Evolutionary conservation across 768 basidiomycete genomes (phyloP), one percentile per base, ranked within the genome.

Genomic region (Cystofilobasidium ferigula): DNA sequence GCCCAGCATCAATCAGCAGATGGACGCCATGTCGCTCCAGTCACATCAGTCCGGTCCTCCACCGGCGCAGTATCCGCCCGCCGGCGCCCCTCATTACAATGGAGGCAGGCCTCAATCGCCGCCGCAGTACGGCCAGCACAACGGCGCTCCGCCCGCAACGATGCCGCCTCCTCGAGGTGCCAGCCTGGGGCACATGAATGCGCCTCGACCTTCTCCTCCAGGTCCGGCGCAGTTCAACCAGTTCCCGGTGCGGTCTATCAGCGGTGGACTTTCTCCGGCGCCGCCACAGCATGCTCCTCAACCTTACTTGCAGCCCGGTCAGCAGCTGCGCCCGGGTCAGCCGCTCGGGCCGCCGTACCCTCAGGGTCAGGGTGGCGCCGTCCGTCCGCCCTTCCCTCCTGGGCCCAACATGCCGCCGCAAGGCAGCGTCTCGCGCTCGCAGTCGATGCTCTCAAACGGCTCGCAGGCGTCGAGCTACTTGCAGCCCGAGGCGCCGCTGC

Each of bases 21-120:
- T 64, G 63, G 58, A 64, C 45, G 16, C 56, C 14, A 58, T 64
- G 63, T 58, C 57, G 57, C 57, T 64, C 12, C 54, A 28, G 38
- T 30, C 38, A 22, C 26, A 42, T 43, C 36, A 32, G 28, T 60
- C 38, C 28, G 22, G 40, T 16, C 58, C 34, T 13, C 16, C 40
- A 18, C 42, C 40, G 10, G 3, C 24, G 47, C 47, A 24, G 3
- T 13, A 3, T 30, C 28, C 51, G 22, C 18, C 28, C 16, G 14
- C 42, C 36, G 30, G 30, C 24, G 28, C 7, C 12, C 38, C 58
- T 1, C 5, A 1, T 8, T 26, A 38, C 28, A 10, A 20, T 24
- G 26, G 38, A 1, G 35, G 28, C 7, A 38, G 32, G 22, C 58
- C 59, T 10, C 24, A 54, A 16, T 61, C 65, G 20, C 59, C 60